phyloP scores from a whole-genome alignment of 805 yeast species.

The Wickerhamia fluorescens region DNA sequence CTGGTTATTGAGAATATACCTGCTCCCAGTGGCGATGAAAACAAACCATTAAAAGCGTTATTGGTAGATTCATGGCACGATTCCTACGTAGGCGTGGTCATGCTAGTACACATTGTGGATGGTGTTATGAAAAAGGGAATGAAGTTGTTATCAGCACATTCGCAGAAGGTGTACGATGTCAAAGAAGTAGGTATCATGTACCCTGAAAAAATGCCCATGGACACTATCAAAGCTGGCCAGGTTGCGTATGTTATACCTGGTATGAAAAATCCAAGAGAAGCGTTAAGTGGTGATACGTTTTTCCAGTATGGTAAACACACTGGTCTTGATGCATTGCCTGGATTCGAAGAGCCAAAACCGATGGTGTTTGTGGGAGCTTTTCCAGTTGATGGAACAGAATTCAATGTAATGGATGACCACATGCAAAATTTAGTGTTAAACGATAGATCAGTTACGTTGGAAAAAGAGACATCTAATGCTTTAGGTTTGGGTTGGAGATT shows the following conservation, averaged over 20 bases:
- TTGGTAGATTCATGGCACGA: constrained; percentile 98
- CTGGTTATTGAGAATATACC: constrained; percentile 78
- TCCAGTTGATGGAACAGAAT: constrained; percentile 92
- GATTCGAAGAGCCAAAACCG: constrained; percentile 94
- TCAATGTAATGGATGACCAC: constrained; percentile 82
- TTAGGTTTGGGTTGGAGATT: constrained; percentile 97
- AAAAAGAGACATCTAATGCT: constrained; percentile 88
- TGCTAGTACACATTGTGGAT: constrained; percentile 78
- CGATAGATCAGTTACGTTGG: constrained; percentile 85
- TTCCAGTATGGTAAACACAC: constrained; percentile 50
- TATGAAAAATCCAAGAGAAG: constrained; percentile 81
- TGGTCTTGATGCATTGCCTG: constrained; percentile 73
- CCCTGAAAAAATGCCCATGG: constrained; percentile 72
- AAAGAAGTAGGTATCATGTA: constrained; percentile 95
- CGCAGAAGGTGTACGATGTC: constrained; percentile 71
- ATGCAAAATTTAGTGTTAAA: constrained; percentile 82
- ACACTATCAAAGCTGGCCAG: constrained; percentile 74
- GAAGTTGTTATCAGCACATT: constrained; percentile 70
- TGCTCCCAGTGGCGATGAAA: constrained; percentile 54
- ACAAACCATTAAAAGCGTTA: constrained; percentile 59
- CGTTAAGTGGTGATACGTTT: constrained; percentile 87
- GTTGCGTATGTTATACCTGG: constrained; percentile 95
- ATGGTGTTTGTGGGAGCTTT: constrained; percentile 99
- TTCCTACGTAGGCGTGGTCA: constrained; percentile 82
- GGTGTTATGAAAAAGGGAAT: constrained; percentile 72